Base-by-base conservation (phyloP, 176 grass and related monocot species). In the Oryza officinalis region DNA sequence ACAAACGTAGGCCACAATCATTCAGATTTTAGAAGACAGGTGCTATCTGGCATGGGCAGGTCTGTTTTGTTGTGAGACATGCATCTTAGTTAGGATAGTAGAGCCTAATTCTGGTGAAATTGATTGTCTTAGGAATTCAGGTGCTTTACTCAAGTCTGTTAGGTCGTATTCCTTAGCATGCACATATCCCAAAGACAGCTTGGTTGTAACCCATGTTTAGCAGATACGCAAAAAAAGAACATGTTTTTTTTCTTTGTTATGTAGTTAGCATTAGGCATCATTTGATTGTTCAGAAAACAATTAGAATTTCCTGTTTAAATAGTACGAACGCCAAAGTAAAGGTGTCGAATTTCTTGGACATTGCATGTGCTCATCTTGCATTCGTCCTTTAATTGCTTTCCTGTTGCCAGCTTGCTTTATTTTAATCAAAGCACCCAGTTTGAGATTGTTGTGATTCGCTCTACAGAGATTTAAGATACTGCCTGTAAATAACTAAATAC, bases 361-460 rank as follows among this genome's bases (percentile, higher is more conserved):
- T 46, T 17, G 27, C 89, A 90, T 90, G 84, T 90, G 80, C 80
- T 71, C 43, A 84, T 52, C 80, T 83, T 83, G 54, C 57, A 32
- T 84, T 64, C 41, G 73, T 80, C 64, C 71, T 84, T 80, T 74
- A 72, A 80, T 79, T 87, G 26, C 76, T 78, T 80, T 87, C 52
- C 85, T 65, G 80, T 74, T 64, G 38, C 38, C 50, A 79, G 20
- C 80, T 88, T 88, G 86, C 73, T 83, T 80, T 90, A 83, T 80
- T 80, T 75, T 80, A 64, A 52, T 75, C 38, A 80, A 22, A 52
- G 47, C 74, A 70, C 23, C 40, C 22, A 13, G 47, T 43, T 49
- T 67, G 45, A 68, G 63, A 82, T 50, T 25, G 73, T 68, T 80
- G 27, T 23, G 45, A 73, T 78, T 83, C 12, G 0, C 75, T 44